phyloP scores from a whole-genome alignment of 129 eudicot genomes.

The Pulicaria dysenterica region DNA sequence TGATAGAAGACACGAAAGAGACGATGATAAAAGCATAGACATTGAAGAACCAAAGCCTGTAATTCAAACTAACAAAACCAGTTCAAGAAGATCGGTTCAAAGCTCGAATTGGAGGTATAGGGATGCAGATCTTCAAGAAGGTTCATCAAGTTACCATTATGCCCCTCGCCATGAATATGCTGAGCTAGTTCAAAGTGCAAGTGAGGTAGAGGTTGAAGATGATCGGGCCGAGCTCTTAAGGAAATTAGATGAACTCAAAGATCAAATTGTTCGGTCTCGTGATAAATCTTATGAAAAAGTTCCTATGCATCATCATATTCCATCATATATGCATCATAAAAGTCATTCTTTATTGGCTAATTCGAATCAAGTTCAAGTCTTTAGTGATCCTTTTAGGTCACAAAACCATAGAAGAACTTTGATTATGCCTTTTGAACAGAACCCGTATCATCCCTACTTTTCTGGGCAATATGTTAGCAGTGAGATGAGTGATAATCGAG shows the following conservation, averaged over 20 bases:
- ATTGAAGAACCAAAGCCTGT: slow-evolving; percentile 40
- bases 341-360: slow-evolving; percentile 43
- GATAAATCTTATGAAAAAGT: slow-evolving; percentile 56
- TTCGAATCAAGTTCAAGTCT: slow-evolving; percentile 50
- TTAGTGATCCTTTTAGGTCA: slow-evolving; percentile 57
- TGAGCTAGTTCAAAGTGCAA: slow-evolving; percentile 36
- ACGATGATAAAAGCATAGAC: slow-evolving; percentile 32
- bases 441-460: slow-evolving; percentile 50
- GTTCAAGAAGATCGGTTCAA: slow-evolving; percentile 43
- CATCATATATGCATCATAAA: slow-evolving; percentile 40
- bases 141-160: slow-evolving; percentile 40
- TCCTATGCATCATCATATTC: slow-evolving; percentile 41
- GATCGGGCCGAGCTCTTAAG: slow-evolving; percentile 73
- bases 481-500: slow-evolving; percentile 37
- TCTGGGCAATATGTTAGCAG: slow-evolving; percentile 56
- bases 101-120: slow-evolving; percentile 39
- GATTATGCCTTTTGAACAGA: slow-evolving; percentile 41
- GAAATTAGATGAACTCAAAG: slow-evolving; percentile 83
- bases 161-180: slow-evolving; percentile 46
- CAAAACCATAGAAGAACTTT: slow-evolving; percentile 51
- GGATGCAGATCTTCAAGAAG: slow-evolving; percentile 50
- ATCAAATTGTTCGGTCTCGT: slow-evolving; percentile 63
- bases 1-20: slow-evolving; percentile 35
- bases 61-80: slow-evolving; percentile 32
- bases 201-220: slow-evolving; percentile 45